Base-by-base conservation (phyloP, 2,329 filamentous ascomycete genomes). In the Rasamsonia emersonii region DNA sequence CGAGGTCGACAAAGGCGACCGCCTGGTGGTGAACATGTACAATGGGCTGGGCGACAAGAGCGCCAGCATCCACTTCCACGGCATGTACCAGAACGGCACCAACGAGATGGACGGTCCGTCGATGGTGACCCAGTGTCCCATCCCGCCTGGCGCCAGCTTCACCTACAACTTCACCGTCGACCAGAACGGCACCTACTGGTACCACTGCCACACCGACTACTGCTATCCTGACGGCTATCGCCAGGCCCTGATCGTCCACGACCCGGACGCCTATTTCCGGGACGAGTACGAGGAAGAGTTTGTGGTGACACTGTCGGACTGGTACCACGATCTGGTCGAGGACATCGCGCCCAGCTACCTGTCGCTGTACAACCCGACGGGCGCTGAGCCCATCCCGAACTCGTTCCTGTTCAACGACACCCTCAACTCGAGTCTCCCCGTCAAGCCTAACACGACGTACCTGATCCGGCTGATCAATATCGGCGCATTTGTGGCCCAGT, bases 401-500 rank as follows among this genome's bases (percentile, higher is more conserved):
- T 67, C 75, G 2, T 73, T 73, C 2, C 61, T 84, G 9, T 67
- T 83, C 45, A 84, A 83, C 32, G 79, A 88, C 39, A 79, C 75
- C 0, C 67, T 71, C 40, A 71, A 78, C 36, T 54, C 74, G 4
- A 71, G 57, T 1, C 49, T 85, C 5, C 37, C 64, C 0, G 70
- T 86, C 6, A 47, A 78, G 41, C 72, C 81, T 0, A 71, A 74
- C 2, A 82, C 74, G 41, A 86, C 78, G 0, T 88, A 88, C 37
- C 60, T 85, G n/a, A 67, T 89, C 46, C 77, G 79, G 17, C 60
- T 86, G 43, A 67, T 84, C 49, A 88, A 86, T 45, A 77, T 85
- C 9, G 81, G 77, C 10, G 81, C 81, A 7, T 86, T 88, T 54
- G 66, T 64, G 1, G 59, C 55, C 14, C 68, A 71, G 40, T 62